Percentiles rank a stretch among this genome's conserved stretches.
phyloP scores from a whole-genome alignment of 257 asterid genomes.

The Solanum tarapatanum region DNA sequence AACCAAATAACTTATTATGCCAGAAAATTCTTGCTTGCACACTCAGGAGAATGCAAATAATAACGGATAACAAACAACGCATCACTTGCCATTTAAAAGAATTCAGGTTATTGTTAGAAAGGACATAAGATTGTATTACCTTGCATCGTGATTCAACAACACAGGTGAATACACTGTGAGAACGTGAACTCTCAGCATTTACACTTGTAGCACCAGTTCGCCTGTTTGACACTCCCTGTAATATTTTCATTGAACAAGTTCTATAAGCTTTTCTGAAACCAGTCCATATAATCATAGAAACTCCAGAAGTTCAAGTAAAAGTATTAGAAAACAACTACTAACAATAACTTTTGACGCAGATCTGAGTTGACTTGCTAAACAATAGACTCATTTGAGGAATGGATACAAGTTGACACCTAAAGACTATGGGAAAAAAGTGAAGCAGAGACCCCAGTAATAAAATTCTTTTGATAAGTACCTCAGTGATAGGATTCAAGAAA shows the following conservation, averaged over 20 bases:
- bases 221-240: conserved; percentile 89
- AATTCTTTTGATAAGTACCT: background rate
- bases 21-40: background rate
- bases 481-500: background rate
- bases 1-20: background rate
- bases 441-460: background rate
- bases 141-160: conserved; percentile 93
- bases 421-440: background rate
- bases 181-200: conserved; percentile 97
- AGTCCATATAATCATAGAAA: background rate
- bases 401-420: background rate
- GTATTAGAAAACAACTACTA: background rate
- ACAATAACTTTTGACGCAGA: background rate
- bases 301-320: background rate
- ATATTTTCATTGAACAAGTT: background rate
- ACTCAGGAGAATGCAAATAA: background rate
- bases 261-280: background rate
- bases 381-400: background rate
- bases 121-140: conserved; percentile 33
- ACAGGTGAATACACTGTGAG: conserved; percentile 97
- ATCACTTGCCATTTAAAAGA: background rate
- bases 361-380: background rate
- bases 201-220: conserved; percentile 82
- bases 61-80: background rate
- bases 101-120: background rate